Conservation (phyloP, 2,329 filamentous ascomycete genomes). For the Cladosporium sp. region DNA sequence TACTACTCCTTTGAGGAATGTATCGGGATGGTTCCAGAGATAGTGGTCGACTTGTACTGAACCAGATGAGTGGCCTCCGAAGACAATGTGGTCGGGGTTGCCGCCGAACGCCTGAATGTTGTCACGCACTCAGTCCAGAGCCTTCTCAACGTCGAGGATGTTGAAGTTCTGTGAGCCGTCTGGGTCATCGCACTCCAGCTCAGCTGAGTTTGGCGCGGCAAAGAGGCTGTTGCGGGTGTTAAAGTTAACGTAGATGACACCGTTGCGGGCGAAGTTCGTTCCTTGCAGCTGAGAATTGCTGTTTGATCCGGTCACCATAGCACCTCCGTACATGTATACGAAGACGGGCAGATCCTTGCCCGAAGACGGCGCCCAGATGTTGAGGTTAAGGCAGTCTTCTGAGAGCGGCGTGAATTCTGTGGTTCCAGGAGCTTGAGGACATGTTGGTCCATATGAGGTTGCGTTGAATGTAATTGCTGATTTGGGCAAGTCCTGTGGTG, state of each 20-base stretch:
- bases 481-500: constrained; percentile 27
- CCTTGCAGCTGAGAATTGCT: constrained; percentile 22
- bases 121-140: constrained; percentile 36
- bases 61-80: constrained; percentile 51
- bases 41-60: constrained; percentile 34
- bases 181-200: constrained; percentile 33
- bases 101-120: constrained; percentile 56
- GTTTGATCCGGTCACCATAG: constrained; percentile 40
- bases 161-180: constrained; percentile 13
- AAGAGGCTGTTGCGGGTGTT: constrained; percentile 52
- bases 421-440: constrained; percentile 27
- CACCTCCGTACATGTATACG: constrained; percentile 62
- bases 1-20: constrained; percentile 43
- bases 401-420: constrained; percentile 18
- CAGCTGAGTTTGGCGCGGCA: not conserved
- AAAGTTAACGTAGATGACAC: constrained; percentile 55
- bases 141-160: constrained; percentile 19
- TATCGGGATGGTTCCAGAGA: constrained; percentile 49
- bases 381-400: constrained; percentile 59
- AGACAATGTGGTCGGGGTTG: constrained; percentile 72
- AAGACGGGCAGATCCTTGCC: constrained; percentile 46
- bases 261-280: constrained; percentile 42
- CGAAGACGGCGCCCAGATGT: constrained; percentile 47
- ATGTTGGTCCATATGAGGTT: constrained; percentile 29
- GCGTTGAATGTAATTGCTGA: constrained; percentile 24